Evolutionary conservation across 2,329 filamentous ascomycete species (phyloP).

Genomic region (Fusarium pilosicola): DNA sequence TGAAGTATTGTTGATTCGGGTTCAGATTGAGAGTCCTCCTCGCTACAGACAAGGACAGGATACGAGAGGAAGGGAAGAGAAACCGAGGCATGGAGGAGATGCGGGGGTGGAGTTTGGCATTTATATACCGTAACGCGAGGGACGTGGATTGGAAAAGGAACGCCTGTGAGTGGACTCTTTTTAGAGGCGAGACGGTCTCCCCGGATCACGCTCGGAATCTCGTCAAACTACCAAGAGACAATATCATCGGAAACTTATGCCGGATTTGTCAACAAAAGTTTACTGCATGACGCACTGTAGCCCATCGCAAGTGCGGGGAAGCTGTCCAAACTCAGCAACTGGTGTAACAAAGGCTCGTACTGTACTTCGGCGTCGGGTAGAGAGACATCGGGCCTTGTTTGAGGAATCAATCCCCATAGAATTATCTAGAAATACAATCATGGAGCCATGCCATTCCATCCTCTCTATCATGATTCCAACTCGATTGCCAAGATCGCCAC

Average conservation of each 20-base stretch:
- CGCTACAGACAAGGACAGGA: constrained; percentile 17
- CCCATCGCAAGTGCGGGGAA: constrained; percentile 37
- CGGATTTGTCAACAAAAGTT: constrained; percentile 19
- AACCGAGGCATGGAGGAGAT: constrained; percentile 29
- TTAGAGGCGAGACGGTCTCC: constrained; percentile 5
- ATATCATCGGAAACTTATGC: constrained; percentile 28
- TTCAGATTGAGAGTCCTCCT: constrained; percentile 18
- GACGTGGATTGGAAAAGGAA: constrained; percentile 29
- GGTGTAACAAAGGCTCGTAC: constrained; percentile 5
- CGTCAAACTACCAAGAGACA: constrained; percentile 5
- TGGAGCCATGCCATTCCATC: background rate
- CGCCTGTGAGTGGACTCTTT: constrained; percentile 11
- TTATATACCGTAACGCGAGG: constrained; percentile 19
- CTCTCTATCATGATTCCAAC: background rate
- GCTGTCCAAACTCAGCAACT: constrained; percentile 15
- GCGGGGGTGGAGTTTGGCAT: constrained; percentile 32
- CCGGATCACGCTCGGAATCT: constrained; percentile 30
- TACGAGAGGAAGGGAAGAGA: constrained; percentile 17
- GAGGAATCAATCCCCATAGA: background rate
- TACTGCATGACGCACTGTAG: constrained; percentile 20
- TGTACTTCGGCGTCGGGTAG: background rate
- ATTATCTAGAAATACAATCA: background rate
- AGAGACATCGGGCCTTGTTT: background rate
- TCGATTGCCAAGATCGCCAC: background rate
- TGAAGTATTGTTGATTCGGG: background rate